These are phyloP conservation scores for Vaucheria bursata DNA, from an alignment of 352 stramenopile species.

Conservation along the genomic window DNA sequence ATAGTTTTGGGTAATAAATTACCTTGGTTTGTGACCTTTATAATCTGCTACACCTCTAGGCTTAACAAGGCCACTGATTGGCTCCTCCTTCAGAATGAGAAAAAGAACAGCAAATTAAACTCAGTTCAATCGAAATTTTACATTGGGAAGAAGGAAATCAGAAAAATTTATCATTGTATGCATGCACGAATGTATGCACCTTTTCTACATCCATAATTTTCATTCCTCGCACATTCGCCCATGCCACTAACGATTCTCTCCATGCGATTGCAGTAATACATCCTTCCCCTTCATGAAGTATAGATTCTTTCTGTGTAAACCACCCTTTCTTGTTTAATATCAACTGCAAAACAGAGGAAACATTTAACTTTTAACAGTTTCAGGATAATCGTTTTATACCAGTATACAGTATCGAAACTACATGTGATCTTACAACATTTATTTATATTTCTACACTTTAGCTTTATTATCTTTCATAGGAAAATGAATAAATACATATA, in stretches of 20 bases:
- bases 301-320: constrained; percentile 43
- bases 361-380: no score
- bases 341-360: constrained; percentile 12
- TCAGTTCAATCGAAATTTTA: no score
- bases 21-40: neutral
- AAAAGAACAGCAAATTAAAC: no score
- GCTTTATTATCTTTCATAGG: no score
- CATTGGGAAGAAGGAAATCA: neutral
- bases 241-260: constrained; percentile 49
- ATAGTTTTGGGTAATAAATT: no score
- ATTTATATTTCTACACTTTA: no score
- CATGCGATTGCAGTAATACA: constrained; percentile 47
- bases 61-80: constrained; percentile 49
- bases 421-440: no score
- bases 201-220: constrained; percentile 53
- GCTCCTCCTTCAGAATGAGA: constrained; percentile 16
- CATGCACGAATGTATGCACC: neutral
- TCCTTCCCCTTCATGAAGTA: constrained; percentile 51
- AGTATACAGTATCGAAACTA: no score
- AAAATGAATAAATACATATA: no score
- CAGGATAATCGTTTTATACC: no score
- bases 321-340: constrained; percentile 51
- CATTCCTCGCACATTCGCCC: constrained; percentile 50
- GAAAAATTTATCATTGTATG: neutral
- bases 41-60: constrained; percentile 8